Evolutionary conservation across 805 yeast genomes (phyloP).

Genomic region (Saccharomyces paradoxus): DNA sequence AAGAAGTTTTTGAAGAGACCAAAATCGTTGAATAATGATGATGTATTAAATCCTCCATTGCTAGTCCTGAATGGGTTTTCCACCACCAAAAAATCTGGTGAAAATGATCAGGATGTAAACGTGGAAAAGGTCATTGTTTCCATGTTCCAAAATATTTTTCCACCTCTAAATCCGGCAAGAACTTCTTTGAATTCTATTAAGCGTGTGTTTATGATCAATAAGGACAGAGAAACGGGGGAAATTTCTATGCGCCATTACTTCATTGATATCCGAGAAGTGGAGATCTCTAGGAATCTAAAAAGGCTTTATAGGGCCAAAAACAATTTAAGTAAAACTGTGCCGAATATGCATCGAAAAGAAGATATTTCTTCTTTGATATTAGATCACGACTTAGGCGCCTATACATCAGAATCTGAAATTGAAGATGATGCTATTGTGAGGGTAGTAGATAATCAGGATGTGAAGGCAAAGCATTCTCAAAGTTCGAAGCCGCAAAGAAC

Average conservation of each 20-base stretch:
- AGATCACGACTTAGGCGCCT: constrained; percentile 68
- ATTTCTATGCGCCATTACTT: constrained; percentile 86
- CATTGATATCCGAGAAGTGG: constrained; percentile 79
- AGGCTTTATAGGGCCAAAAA: constrained; percentile 57
- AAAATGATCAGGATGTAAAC: constrained; percentile 29
- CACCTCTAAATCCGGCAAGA: constrained; percentile 81
- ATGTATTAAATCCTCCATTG: constrained; percentile 73
- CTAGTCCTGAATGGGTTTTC: constrained; percentile 87
- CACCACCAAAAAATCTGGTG: constrained; percentile 9
- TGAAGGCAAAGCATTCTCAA: constrained; percentile 15
- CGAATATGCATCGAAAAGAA: constrained; percentile 54
- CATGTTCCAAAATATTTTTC: constrained; percentile 91
- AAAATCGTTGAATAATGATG: constrained; percentile 64
- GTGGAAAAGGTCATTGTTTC: constrained; percentile 81
- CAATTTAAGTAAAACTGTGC: constrained; percentile 54
- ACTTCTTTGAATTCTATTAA: constrained; percentile 68
- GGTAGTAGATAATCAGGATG: constrained; percentile 31
- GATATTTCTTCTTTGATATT: constrained; percentile 80
- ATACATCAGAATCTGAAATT: constrained; percentile 86
- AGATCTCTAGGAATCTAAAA: constrained; percentile 64
- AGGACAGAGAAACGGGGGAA: constrained; percentile 57
- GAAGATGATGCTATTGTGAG: constrained; percentile 85
- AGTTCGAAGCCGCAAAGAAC: constrained; percentile 16
- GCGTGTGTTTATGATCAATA: constrained; percentile 77
- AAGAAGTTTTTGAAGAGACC: constrained; percentile 64